Base-by-base conservation (phyloP, 495 filamentous ascomycete species). In the Penicillium egyptiacum region DNA sequence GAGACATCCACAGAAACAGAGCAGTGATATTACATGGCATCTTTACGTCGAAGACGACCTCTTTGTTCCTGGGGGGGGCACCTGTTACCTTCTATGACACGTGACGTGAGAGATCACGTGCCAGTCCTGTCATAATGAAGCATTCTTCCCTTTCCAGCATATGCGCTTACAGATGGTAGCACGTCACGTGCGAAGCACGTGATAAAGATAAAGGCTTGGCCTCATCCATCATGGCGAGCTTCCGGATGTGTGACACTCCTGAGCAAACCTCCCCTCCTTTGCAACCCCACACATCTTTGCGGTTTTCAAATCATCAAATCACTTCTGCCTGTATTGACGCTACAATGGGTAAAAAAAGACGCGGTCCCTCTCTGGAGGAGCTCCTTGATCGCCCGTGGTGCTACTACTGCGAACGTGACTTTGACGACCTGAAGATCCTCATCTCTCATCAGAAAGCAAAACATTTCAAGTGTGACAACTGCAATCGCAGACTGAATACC, bases 341-440 rank as follows among this genome's bases (percentile, higher is more conserved):
- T 56, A 64, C 30, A 46, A 95, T 94, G 86, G 88, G 86, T 58
- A 96, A 95, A 74, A 94, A 91, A 78, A 85, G 89, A 70, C 82
- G 83, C 58, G 87, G 89, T 66, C 92, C 92, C 44, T 85, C 90
- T 59, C 72, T 96, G 63, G 88, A 98, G 67, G 91, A 97, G 75
- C 78, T 96, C 48, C 80, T 98, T 28, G 80, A 80, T 54, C 87
- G 93, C 44, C 89, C 94, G 39, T 98, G 92, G 92, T 98, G 94
- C 78, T 98, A 96, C 74, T 98, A 98, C 75, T 98, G 94, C 76
- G 94, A 98, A 76, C 86, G 93, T 73, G 94, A 97, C 75, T 98
- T 98, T 62, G 92, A 97, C 68, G 94, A 98, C 72, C 72, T 97
- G 12, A 96, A 95, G 75, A 91, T 98, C 56, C 84, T 98, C 47